phyloP scores from a whole-genome alignment of 2,329 filamentous ascomycete genomes.

The Chaetothyriales sp. region DNA sequence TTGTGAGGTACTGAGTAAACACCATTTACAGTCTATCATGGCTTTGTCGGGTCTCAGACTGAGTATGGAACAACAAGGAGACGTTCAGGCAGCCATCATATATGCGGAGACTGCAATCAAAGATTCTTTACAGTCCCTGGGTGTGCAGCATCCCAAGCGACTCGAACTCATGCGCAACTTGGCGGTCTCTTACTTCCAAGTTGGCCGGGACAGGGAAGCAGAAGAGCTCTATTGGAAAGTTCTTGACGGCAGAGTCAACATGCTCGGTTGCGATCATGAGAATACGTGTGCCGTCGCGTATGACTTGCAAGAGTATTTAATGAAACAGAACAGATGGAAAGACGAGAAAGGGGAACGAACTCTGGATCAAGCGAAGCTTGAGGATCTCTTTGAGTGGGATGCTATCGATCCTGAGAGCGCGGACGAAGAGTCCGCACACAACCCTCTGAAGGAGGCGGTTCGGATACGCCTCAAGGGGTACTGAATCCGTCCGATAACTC shows the following conservation, averaged over 20 bases:
- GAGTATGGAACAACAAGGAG: slow-evolving; percentile 7
- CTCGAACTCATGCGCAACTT: slow-evolving; percentile 11
- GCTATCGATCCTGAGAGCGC: slow-evolving; percentile 2
- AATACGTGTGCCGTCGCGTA: slow-evolving; percentile 11
- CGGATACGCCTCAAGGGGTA: not conserved
- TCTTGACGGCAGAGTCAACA: slow-evolving; percentile 12
- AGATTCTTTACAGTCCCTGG: slow-evolving; percentile 12
- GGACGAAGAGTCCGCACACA: not conserved
- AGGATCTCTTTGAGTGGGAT: slow-evolving; percentile 14
- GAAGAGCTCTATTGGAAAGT: slow-evolving; percentile 13
- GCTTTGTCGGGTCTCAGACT: slow-evolving; percentile 12
- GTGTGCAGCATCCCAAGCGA: slow-evolving; percentile 12
- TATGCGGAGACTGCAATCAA: slow-evolving; percentile 9
- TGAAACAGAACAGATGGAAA: slow-evolving; percentile 9
- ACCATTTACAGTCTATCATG: slow-evolving; percentile 13
- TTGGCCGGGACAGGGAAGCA: slow-evolving; percentile 1
- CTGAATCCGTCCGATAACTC: not conserved
- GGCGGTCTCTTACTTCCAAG: slow-evolving; percentile 6
- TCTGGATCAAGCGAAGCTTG: slow-evolving; percentile 5
- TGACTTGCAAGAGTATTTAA: slow-evolving; percentile 7
- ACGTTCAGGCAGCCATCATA: slow-evolving; percentile 11
- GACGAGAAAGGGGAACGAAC: slow-evolving; percentile 3
- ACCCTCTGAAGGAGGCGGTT: not conserved
- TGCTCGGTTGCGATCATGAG: slow-evolving; percentile 12
- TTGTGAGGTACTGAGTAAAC: not conserved